Conservation (phyloP, 139 green algal genomes). For the Picochlorum sp. region DNA sequence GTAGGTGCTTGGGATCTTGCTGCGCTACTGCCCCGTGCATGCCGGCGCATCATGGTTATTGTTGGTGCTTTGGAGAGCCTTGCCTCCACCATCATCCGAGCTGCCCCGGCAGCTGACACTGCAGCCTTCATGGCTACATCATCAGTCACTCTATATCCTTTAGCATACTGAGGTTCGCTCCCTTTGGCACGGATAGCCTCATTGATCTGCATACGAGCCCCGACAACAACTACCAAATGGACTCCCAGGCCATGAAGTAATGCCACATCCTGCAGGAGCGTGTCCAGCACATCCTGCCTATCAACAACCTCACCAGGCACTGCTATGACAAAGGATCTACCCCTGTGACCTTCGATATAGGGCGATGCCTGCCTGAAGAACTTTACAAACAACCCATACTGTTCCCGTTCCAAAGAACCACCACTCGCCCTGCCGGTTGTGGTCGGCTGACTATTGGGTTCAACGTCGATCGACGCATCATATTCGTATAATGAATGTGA, state of each 20-base stretch:
- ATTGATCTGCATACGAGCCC: conserved; percentile 48
- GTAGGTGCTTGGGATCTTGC: conserved; percentile 34
- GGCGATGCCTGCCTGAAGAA: conserved; percentile 58
- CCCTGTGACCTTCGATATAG: conserved; percentile 86
- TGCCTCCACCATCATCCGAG: conserved; percentile 60
- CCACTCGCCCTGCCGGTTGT: conserved; percentile 21
- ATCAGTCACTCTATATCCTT: conserved; percentile 77
- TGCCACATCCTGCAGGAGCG: conserved; percentile 59
- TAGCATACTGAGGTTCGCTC: conserved; percentile 36
- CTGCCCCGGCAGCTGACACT: conserved; percentile 32
- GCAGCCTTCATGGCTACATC: conserved; percentile 19
- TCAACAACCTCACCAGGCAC: conserved; percentile 69
- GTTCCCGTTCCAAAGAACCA: conserved; percentile 22
- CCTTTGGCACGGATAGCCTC: conserved; percentile 9
- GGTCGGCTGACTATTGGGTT: too few relatives aligned
- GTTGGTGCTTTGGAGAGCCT: conserved; percentile 57
- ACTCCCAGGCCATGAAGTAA: conserved; percentile 84
- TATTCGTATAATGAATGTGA: too few relatives aligned
- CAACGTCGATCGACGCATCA: too few relatives aligned
- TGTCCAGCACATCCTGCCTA: conserved; percentile 20
- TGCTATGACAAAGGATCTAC: conserved; percentile 84
- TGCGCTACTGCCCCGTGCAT: conserved; percentile 5
- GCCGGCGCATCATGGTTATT: conserved; percentile 24
- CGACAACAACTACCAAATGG: conserved; percentile 80
- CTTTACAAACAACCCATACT: conserved; percentile 33